Percentiles rank a stretch among this genome's conserved stretches.
These are phyloP conservation scores for Rhizopus delemar DNA, from an alignment of 371 early-diverging fungal genomes.

Conservation along the genomic window DNA sequence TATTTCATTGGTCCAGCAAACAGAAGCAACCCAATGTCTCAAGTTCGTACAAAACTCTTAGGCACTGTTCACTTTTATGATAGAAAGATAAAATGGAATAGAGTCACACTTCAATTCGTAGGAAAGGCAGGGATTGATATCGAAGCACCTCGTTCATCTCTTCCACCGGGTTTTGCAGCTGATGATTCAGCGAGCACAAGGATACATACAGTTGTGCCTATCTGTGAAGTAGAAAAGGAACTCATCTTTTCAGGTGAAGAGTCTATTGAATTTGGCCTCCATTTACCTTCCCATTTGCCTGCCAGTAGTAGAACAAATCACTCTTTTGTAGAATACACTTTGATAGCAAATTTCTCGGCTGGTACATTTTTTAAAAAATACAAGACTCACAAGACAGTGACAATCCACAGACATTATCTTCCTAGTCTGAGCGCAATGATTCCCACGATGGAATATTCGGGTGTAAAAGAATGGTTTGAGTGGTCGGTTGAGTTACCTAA, in stretches of 20 bases:
- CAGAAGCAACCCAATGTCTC: constrained; percentile 47
- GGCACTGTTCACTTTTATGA: constrained; percentile 45
- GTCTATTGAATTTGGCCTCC: constrained; percentile 47
- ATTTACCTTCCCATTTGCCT: constrained; percentile 46
- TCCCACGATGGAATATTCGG: constrained; percentile 37
- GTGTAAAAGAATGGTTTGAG: constrained; percentile 49
- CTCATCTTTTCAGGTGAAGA: constrained; percentile 46
- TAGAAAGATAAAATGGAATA: constrained; percentile 49
- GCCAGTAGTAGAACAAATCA: constrained; percentile 34
- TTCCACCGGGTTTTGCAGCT: constrained; percentile 13
- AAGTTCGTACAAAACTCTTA: constrained; percentile 41
- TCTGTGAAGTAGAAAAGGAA: constrained; percentile 52
- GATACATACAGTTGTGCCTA: constrained; percentile 31
- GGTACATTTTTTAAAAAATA: constrained; percentile 49
- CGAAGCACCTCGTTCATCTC: constrained; percentile 20
- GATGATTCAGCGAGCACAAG: constrained; percentile 7
- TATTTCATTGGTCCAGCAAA: constrained; percentile 49
- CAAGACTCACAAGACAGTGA: constrained; percentile 36
- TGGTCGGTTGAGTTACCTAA: constrained; percentile 50
- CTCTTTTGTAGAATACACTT: constrained; percentile 46
- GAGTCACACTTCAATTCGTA: constrained; percentile 43
- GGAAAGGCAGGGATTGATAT: constrained; percentile 46
- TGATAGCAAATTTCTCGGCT: constrained; percentile 46
- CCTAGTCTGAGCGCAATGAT: constrained; percentile 48
- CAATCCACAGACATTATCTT: constrained; percentile 41